Base-by-base conservation (phyloP, 2,329 filamentous ascomycete species). In the Colletotrichum liriopes region DNA sequence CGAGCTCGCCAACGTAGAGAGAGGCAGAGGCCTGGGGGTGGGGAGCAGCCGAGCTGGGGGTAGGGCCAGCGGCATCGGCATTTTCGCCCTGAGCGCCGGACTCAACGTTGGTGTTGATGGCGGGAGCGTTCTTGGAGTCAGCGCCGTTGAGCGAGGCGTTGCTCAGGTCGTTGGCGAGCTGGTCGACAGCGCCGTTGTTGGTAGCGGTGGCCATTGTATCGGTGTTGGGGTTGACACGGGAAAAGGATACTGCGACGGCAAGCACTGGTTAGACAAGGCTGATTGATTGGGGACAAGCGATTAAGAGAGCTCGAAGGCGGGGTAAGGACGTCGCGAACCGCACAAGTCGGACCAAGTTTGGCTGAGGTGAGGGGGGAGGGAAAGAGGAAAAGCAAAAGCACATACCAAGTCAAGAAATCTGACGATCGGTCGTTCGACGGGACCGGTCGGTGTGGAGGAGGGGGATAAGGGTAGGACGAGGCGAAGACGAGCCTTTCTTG, bases 1-100 rank as follows among this genome's bases (percentile, higher is more conserved):
- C 96, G 79, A 99, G 94, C 89, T 99, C 96, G 84, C 96, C 96
- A 78, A 99, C 96, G 84, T 99, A 99, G 83, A 99, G 94, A 72
- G 96, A 99, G 76, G 96, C 96, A 65, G 96, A 98, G 84, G 97
- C 96, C 83, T 94, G 94, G 81, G 95, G 93, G 82, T 93, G 93
- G 77, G 87, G 89, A 78, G 90, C 90, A 77, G 94, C 92, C 73
- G 94, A 93, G 85, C 86, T 91, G 77, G 93, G 92, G 73, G 93
- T 93, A 76, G 92, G 89, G 77, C 87, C 90, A 79, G 93, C 91
- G 76, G 88, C 88, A 82, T 91, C 90, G 77, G 86, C 84, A 78
- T 91, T 89, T 75, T 91, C 88, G 77, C 84, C 83, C 76, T 87
- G 85, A 74, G 86, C 86, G 79, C 84, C 82, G 77, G 86, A 82